Percentiles rank a stretch among this genome's conserved stretches.
Conservation (phyloP, 495 filamentous ascomycete species). For the Cercophora samala region DNA sequence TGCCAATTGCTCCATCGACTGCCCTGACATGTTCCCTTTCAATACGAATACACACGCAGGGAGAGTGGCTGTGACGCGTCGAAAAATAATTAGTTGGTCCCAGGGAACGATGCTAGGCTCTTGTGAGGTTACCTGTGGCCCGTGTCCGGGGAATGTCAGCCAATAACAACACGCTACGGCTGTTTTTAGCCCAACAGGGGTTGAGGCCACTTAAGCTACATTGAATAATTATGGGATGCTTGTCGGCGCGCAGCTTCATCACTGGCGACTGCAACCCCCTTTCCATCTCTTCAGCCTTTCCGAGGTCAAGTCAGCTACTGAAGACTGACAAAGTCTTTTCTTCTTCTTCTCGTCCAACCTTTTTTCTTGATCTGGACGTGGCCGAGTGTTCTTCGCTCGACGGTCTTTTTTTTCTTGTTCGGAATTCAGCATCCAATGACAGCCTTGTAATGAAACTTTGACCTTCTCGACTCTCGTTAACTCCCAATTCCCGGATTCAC, state of each 20-base stretch:
- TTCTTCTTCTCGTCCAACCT: conserved; percentile 8
- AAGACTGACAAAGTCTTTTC: conserved; percentile 18
- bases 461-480: conserved; percentile 49
- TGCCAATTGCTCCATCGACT: not conserved
- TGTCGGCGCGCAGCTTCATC: conserved; percentile 12
- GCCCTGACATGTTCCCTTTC: not conserved
- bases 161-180: conserved; percentile 4
- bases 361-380: conserved; percentile 4
- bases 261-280: conserved; percentile 27
- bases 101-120: not conserved
- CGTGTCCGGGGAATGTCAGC: not conserved
- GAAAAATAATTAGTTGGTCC: not conserved
- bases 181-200: conserved; percentile 19
- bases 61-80: not conserved
- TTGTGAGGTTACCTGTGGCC: not conserved
- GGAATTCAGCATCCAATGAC: conserved; percentile 25
- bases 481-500: conserved; percentile 15
- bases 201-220: conserved; percentile 36
- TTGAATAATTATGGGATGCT: conserved; percentile 24
- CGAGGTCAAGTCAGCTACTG: conserved; percentile 11
- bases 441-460: conserved; percentile 44
- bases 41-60: not conserved
- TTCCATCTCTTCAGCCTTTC: conserved; percentile 20
- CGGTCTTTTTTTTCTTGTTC: conserved; percentile 26
- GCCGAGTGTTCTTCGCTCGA: conserved; percentile 4